phyloP scores from a whole-genome alignment of 2,329 filamentous ascomycete genomes.

The Clonostachys rosea region DNA sequence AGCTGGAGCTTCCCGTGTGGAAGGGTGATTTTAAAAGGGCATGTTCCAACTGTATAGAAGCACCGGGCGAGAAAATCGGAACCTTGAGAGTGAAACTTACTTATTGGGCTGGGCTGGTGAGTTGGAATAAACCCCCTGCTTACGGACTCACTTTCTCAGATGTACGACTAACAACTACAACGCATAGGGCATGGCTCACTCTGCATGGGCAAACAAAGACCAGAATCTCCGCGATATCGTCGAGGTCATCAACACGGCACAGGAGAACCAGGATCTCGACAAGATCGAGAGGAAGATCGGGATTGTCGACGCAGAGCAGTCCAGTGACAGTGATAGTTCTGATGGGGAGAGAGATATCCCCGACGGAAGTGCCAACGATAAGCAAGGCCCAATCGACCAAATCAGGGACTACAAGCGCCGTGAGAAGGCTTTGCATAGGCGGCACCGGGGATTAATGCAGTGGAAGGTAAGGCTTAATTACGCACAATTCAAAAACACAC shows the following conservation, averaged over 20 bases:
- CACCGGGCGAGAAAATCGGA: slow-evolving; percentile 41
- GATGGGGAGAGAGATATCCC: slow-evolving; percentile 29
- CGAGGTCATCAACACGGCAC: slow-evolving; percentile 41
- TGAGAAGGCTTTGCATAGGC: slow-evolving; percentile 55
- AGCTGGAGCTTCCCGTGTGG: slow-evolving; percentile 58
- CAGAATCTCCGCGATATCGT: slow-evolving; percentile 26
- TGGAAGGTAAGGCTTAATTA: slow-evolving; percentile 39
- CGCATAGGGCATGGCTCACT: slow-evolving; percentile 25
- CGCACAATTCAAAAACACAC: too few species aligned
- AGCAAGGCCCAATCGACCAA: slow-evolving; percentile 42
- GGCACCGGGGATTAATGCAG: slow-evolving; percentile 70
- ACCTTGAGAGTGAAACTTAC: slow-evolving; percentile 32
- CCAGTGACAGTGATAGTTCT: slow-evolving; percentile 19
- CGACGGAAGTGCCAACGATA: slow-evolving; percentile 27
- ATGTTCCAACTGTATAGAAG: slow-evolving; percentile 36
- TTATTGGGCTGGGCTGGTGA: slow-evolving; percentile 28
- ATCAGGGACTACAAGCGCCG: slow-evolving; percentile 57
- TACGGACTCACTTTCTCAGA: background rate
- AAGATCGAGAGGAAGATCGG: slow-evolving; percentile 25
- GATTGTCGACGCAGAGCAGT: slow-evolving; percentile 22
- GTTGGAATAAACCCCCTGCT: background rate
- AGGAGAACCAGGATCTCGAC: slow-evolving; percentile 22
- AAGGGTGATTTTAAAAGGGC: slow-evolving; percentile 47
- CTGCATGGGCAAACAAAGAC: slow-evolving; percentile 24
- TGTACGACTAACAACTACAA: background rate